These are phyloP conservation scores for Cladorrhinum sp. DNA, from an alignment of 2,329 filamentous ascomycete genomes.

Conservation along the genomic window DNA sequence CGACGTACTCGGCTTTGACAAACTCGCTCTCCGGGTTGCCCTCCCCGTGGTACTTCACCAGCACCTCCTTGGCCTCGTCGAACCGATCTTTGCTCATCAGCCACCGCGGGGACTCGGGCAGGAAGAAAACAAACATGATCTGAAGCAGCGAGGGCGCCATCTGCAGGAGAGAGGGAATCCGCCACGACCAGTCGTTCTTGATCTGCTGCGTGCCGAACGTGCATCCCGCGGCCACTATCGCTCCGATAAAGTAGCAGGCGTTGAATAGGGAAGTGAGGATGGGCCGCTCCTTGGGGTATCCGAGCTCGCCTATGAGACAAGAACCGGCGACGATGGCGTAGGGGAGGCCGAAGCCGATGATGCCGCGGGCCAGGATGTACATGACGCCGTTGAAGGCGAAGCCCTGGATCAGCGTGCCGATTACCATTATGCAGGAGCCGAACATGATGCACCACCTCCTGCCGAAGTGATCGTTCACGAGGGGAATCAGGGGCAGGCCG, in stretches of 20 bases:
- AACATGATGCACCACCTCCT: slow-evolving; percentile 54
- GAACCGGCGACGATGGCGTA: slow-evolving; percentile 59
- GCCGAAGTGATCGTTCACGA: slow-evolving; percentile 54
- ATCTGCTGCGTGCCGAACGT: slow-evolving; percentile 46
- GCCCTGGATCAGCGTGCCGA: slow-evolving; percentile 55
- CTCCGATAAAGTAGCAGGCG: slow-evolving; percentile 53
- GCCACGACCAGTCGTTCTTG: slow-evolving; percentile 39
- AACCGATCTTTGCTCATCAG: slow-evolving; percentile 29
- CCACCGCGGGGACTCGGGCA: slow-evolving; percentile 30
- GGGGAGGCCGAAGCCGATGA: slow-evolving; percentile 59
- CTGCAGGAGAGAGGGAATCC: slow-evolving; percentile 46
- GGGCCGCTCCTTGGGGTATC: slow-evolving; percentile 58
- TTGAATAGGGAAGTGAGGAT: slow-evolving; percentile 60
- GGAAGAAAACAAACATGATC: slow-evolving; percentile 38
- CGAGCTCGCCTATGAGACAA: slow-evolving; percentile 56
- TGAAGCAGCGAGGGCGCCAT: slow-evolving; percentile 41
- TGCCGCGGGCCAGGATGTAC: slow-evolving; percentile 57
- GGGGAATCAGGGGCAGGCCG: slow-evolving; percentile 56
- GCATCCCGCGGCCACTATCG: slow-evolving; percentile 48
- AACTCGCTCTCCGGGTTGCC: slow-evolving; percentile 50
- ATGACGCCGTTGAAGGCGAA: slow-evolving; percentile 47
- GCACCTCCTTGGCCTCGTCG: slow-evolving; percentile 27
- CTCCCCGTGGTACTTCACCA: slow-evolving; percentile 43
- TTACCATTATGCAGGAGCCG: slow-evolving; percentile 53
- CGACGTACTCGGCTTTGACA: slow-evolving; percentile 57